Evolutionary conservation across 2,329 filamentous ascomycete genomes (phyloP).

Genomic region (Colletotrichum magnum): DNA sequence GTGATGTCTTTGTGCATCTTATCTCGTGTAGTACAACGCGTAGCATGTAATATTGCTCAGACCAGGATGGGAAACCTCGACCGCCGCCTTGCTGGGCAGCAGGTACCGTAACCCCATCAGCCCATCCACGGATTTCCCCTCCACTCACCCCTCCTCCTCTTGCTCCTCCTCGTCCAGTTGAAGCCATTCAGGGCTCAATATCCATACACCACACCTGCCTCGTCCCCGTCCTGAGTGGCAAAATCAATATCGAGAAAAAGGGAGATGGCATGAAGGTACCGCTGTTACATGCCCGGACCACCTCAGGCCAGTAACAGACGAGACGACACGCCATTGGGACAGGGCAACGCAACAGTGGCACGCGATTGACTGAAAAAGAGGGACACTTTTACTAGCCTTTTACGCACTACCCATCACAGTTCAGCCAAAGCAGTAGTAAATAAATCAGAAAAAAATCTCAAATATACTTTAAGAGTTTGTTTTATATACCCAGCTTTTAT

Average conservation of each 20-base stretch:
- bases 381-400: no score
- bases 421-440: no score
- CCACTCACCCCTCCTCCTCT: not conserved
- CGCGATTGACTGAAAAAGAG: no score
- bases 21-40: not conserved
- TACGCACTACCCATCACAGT: no score
- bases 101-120: not conserved
- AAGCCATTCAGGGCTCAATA: constrained; percentile 14
- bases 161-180: not conserved
- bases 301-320: not conserved
- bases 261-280: no score
- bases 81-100: not conserved
- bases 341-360: no score
- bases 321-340: constrained; percentile 11
- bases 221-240: constrained; percentile 2
- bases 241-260: not conserved
- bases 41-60: no score
- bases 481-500: no score
- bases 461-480: no score
- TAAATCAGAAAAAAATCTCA: no score
- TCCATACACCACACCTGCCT: no score
- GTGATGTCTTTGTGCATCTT: constrained; percentile 23
- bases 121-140: not conserved
- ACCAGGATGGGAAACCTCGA: no score
- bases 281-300: not conserved